These are phyloP conservation scores for Orbilia ellipsospora DNA, from an alignment of 2,329 filamentous ascomycete genomes.

Conservation along the genomic window DNA sequence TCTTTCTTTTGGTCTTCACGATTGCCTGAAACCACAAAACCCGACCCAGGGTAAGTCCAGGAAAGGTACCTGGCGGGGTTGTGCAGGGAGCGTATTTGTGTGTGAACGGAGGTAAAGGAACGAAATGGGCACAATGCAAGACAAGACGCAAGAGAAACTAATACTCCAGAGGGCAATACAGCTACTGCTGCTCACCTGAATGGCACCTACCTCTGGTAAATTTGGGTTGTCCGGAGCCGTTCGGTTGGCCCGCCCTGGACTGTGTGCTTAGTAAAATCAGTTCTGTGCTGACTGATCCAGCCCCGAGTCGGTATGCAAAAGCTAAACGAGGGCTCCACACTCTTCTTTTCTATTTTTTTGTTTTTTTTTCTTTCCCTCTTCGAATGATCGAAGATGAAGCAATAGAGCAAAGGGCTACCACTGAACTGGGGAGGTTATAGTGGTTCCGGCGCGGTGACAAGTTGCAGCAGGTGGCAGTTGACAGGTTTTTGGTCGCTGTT, in stretches of 20 bases:
- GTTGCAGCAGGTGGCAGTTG: background rate
- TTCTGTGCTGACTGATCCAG: slow-evolving; percentile 51
- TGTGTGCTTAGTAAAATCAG: slow-evolving; percentile 48
- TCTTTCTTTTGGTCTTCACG: slow-evolving; percentile 9
- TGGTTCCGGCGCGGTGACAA: slow-evolving; percentile 4
- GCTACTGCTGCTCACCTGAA: background rate
- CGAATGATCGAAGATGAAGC: too few species aligned
- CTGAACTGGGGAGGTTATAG: too few species aligned
- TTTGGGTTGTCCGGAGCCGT: slow-evolving; percentile 24
- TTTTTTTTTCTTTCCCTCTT: too few species aligned
- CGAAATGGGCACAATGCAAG: slow-evolving; percentile 49
- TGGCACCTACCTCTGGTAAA: background rate
- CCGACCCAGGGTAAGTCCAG: slow-evolving; percentile 22
- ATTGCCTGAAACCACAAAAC: slow-evolving; percentile 50
- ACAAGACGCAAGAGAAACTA: slow-evolving; percentile 23
- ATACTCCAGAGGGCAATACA: background rate
- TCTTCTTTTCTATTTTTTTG: background rate
- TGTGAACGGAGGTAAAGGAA: slow-evolving; percentile 10
- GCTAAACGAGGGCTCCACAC: slow-evolving; percentile 16
- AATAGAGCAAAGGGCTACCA: too few species aligned
- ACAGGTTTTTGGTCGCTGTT: background rate
- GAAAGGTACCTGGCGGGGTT: slow-evolving; percentile 8
- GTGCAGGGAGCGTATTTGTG: background rate
- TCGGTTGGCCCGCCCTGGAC: slow-evolving; percentile 50
- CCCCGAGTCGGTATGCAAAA: slow-evolving; percentile 28